Conservation (phyloP, 495 filamentous ascomycete species). For the Penicillium macrosclerotiorum region DNA sequence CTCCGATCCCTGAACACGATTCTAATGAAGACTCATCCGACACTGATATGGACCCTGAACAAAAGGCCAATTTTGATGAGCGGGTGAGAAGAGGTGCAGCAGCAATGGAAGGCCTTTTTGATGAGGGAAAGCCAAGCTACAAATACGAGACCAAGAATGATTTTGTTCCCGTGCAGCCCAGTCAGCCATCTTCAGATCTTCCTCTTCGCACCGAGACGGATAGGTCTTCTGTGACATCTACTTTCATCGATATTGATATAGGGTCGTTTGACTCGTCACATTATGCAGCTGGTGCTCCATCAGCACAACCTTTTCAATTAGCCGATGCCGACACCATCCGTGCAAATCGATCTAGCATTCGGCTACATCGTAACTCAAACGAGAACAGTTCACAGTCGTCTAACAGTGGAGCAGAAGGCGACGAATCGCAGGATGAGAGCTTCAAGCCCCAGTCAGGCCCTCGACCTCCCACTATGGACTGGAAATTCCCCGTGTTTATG, state of each 20-base stretch:
- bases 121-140: constrained; percentile 46
- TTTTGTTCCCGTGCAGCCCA: constrained; percentile 40
- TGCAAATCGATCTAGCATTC: constrained; percentile 45
- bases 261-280: constrained; percentile 48
- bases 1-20: constrained; percentile 20
- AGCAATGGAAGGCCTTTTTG: constrained; percentile 48
- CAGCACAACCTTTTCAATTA: constrained; percentile 46
- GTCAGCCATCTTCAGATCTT: constrained; percentile 40
- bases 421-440: constrained; percentile 23
- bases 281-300: constrained; percentile 44
- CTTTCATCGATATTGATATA: constrained; percentile 48
- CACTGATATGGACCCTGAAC: constrained; percentile 33
- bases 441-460: constrained; percentile 38
- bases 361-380: constrained; percentile 34
- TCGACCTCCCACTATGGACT: constrained; percentile 49
- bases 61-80: constrained; percentile 47
- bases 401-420: constrained; percentile 26
- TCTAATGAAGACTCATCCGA: constrained; percentile 23
- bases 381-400: constrained; percentile 35
- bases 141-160: constrained; percentile 49
- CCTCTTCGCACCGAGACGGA: constrained; percentile 50
- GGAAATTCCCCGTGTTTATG: constrained; percentile 45
- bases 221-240: constrained; percentile 47
- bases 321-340: constrained; percentile 51
- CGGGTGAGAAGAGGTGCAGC: constrained; percentile 48